Conservation (phyloP, 176 grass and related monocot species). For the Cenchrus americanus region DNA sequence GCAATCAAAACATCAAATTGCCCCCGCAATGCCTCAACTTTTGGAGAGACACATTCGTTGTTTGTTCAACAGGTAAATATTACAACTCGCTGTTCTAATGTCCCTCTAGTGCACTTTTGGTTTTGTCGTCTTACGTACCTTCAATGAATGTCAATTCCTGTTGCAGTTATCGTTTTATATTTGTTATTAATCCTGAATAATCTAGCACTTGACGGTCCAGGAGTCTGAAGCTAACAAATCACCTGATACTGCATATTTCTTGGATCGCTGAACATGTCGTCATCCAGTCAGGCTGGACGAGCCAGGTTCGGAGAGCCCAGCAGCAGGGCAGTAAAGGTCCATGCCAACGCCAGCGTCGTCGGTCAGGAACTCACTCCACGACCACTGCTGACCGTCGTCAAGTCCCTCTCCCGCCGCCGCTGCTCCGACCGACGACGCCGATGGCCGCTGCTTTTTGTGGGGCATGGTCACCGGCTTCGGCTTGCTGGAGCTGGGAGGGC, state of each 20-base stretch:
- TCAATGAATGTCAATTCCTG: too few relatives aligned
- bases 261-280: neutral
- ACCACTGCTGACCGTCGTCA: constrained; percentile 24
- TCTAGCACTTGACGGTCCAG: neutral
- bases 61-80: too few relatives aligned
- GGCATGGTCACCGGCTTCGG: neutral
- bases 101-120: too few relatives aligned
- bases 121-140: too few relatives aligned
- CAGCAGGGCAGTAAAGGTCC: constrained; percentile 40
- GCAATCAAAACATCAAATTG: too few relatives aligned
- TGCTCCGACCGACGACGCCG: neutral
- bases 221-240: neutral
- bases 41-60: too few relatives aligned
- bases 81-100: too few relatives aligned
- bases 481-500: constrained; percentile 7
- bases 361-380: constrained; percentile 56
- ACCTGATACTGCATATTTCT: neutral
- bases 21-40: too few relatives aligned
- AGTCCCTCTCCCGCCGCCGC: neutral
- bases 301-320: constrained; percentile 47
- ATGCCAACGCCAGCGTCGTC: constrained; percentile 27
- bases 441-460: neutral
- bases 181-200: too few relatives aligned
- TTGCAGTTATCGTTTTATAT: too few relatives aligned
- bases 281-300: constrained; percentile 55